Evolutionary conservation across 352 stramenopile genomes (phyloP).

Genomic region (Achlya hypogyna): DNA sequence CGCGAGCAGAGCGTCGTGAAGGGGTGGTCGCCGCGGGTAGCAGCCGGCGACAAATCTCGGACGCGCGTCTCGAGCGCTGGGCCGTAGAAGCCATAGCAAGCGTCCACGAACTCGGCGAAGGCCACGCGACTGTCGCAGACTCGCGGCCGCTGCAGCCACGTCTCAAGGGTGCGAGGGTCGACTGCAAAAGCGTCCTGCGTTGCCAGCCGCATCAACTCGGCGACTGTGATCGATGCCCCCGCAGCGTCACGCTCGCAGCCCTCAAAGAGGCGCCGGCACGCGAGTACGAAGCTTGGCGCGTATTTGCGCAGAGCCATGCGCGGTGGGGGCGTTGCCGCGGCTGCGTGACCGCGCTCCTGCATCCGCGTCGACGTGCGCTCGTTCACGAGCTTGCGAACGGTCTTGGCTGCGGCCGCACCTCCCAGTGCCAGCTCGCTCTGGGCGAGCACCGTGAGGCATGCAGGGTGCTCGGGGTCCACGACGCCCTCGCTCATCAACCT

Average conservation of each 20-base stretch:
- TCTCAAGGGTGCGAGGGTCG: neutral
- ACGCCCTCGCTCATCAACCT: neutral
- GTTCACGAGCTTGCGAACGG: neutral
- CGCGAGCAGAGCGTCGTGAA: neutral
- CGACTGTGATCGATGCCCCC: neutral
- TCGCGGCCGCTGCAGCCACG: constrained; percentile 6
- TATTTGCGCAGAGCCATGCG: neutral
- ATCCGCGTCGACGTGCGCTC: neutral
- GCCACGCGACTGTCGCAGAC: neutral
- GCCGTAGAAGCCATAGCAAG: constrained; percentile 1
- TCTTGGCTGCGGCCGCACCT: constrained; percentile 1
- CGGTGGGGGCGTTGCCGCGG: neutral
- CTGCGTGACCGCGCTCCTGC: neutral
- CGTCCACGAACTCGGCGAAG: constrained; percentile 11
- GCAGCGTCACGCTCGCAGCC: neutral
- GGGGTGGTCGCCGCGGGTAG: neutral
- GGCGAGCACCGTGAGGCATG: neutral
- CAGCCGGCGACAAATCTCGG: neutral
- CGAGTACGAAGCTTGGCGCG: neutral
- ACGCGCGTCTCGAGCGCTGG: neutral
- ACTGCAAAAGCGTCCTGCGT: neutral
- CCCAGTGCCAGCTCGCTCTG: neutral
- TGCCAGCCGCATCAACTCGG: neutral
- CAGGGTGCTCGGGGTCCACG: constrained; percentile 5
- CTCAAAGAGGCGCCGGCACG: neutral